Evolutionary conservation across 768 basidiomycete species (phyloP).

Genomic region (Leccinum disarticulatum): DNA sequence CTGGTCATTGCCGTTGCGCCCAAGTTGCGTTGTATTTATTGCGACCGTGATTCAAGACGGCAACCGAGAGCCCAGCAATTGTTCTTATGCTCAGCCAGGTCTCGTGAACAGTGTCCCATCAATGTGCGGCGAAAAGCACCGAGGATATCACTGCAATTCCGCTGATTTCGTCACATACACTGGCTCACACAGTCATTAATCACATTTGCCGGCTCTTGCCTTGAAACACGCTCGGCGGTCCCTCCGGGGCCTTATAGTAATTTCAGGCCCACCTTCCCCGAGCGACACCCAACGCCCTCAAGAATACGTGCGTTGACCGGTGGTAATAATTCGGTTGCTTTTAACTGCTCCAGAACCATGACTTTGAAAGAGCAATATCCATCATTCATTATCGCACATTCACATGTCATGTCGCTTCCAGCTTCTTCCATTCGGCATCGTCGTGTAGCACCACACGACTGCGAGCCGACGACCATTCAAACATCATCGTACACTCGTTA

Average conservation of each 20-base stretch:
- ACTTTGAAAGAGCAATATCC: background rate
- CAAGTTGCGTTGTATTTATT: conserved; percentile 1
- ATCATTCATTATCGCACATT: too few species aligned
- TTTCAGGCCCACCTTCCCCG: conserved; percentile 1
- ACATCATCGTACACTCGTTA: conserved; percentile 10
- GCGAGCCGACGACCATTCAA: conserved; percentile 1
- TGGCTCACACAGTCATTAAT: background rate
- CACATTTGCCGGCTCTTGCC: conserved; percentile 12
- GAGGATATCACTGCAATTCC: background rate
- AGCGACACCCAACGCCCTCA: background rate
- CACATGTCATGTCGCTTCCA: background rate
- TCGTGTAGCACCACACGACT: background rate
- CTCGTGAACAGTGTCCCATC: background rate
- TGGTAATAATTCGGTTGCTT: background rate
- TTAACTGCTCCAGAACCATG: background rate
- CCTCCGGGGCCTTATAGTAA: conserved; percentile 5
- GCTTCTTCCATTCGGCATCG: background rate
- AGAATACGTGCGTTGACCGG: background rate
- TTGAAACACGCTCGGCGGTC: conserved; percentile 12
- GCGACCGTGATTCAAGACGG: conserved; percentile 1
- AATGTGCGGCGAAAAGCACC: background rate
- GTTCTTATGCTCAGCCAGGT: background rate
- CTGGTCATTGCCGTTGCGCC: conserved; percentile 1
- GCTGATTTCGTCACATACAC: background rate
- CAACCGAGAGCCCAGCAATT: background rate